phyloP scores from a whole-genome alignment of 2,329 filamentous ascomycete species.

The Purpureocillium takamizusanense region DNA sequence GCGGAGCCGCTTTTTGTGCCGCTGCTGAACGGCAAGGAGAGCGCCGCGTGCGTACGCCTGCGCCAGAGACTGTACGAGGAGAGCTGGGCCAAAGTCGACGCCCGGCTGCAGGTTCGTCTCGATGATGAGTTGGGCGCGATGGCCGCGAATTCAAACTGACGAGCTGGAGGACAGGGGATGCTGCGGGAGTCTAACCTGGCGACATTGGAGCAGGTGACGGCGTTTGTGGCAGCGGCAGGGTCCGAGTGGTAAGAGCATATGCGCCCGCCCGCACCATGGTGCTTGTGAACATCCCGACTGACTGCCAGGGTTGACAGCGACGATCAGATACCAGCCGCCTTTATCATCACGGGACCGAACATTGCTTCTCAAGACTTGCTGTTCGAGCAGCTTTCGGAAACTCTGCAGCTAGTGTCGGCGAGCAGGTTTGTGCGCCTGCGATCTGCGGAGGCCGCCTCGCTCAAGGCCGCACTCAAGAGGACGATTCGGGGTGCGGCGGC shows the following conservation, averaged over 20 bases:
- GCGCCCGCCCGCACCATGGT: background rate
- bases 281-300: background rate
- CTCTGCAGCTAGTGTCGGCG: constrained; percentile 34
- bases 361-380: constrained; percentile 66
- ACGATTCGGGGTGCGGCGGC: constrained; percentile 60
- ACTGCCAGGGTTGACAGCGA: constrained; percentile 16
- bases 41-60: constrained; percentile 34
- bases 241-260: constrained; percentile 17
- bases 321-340: constrained; percentile 55
- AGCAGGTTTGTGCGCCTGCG: constrained; percentile 58
- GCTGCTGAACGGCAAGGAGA: constrained; percentile 47
- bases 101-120: constrained; percentile 42
- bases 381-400: constrained; percentile 59
- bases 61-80: constrained; percentile 52
- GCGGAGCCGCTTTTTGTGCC: constrained; percentile 32
- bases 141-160: background rate
- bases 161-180: constrained; percentile 33
- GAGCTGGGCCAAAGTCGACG: constrained; percentile 56
- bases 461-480: constrained; percentile 64
- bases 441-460: constrained; percentile 62
- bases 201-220: constrained; percentile 48
- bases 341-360: constrained; percentile 71
- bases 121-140: background rate
- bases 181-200: constrained; percentile 51
- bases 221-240: constrained; percentile 39